Conservation (phyloP, 2,329 filamentous ascomycete species). For the Aureobasidium leucospermi region DNA sequence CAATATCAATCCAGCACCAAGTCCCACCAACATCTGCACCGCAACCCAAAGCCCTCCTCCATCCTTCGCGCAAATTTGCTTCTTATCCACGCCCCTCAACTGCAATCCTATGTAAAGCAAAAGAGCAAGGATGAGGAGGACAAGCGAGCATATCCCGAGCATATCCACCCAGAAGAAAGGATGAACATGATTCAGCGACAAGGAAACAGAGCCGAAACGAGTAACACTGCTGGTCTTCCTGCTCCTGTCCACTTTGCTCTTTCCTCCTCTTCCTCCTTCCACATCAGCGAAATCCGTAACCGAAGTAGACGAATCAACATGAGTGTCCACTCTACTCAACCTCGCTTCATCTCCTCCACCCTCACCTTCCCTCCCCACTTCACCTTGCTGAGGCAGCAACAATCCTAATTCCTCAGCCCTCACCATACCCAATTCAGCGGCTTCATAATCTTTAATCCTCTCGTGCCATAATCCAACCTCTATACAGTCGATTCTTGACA, state of each 20-base stretch:
- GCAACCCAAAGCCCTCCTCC: neutral
- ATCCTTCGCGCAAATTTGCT: neutral
- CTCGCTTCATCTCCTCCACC: neutral
- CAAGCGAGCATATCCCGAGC: neutral
- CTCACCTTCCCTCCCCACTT: neutral
- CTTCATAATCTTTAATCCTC: neutral
- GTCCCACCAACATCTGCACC: constrained; percentile 4
- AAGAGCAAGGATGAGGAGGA: neutral
- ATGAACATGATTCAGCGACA: neutral
- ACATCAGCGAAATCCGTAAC: neutral
- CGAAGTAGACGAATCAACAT: neutral
- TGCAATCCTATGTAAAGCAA: neutral
- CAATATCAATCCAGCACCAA: neutral
- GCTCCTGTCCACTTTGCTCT: neutral
- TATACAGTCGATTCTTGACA: constrained; percentile 6
- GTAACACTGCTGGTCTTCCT: neutral
- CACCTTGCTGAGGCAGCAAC: neutral
- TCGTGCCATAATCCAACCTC: constrained; percentile 5
- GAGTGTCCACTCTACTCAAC: constrained; percentile 4
- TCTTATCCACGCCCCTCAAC: neutral
- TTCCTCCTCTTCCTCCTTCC: neutral
- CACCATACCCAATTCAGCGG: neutral
- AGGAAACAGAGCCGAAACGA: neutral
- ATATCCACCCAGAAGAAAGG: constrained; percentile 6
- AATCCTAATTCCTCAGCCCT: neutral